phyloP scores from a whole-genome alignment of 306 rosid species.

The Begonia masoniana region DNA sequence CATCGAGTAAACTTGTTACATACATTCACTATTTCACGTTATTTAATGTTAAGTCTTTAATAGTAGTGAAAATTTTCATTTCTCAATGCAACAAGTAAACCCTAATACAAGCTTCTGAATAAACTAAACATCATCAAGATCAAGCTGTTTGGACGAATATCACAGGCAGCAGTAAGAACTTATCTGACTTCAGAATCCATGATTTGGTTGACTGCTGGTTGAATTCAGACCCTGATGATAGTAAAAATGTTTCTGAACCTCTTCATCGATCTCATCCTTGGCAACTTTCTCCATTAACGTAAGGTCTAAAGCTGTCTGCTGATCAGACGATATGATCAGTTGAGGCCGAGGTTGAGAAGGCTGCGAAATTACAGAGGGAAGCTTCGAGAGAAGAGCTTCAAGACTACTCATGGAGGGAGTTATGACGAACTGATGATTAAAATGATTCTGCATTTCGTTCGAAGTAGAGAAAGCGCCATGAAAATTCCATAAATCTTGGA shows the following conservation, averaged over 20 bases:
- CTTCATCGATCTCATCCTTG: conserved; percentile 42
- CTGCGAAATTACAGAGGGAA: conserved; percentile 28
- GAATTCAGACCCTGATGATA: conserved; percentile 29
- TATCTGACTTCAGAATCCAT: conserved; percentile 20
- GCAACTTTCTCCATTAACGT: conserved; percentile 45
- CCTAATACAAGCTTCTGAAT: no score
- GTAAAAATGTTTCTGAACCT: conserved; percentile 30
- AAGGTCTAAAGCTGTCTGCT: conserved; percentile 34
- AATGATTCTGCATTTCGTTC: conserved; percentile 30
- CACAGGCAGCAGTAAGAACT: no score
- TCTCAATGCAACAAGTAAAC: no score
- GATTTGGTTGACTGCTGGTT: conserved; percentile 18
- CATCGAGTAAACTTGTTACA: no score
- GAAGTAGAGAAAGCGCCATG: conserved; percentile 27
- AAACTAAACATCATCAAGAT: no score
- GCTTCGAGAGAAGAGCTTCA: conserved; percentile 44
- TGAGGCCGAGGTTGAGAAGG: conserved; percentile 8
- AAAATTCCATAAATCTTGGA: conserved; percentile 43
- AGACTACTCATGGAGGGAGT: conserved; percentile 45
- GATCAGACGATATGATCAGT: conserved; percentile 5
- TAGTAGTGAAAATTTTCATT: no score
- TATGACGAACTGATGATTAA: conserved; percentile 24
- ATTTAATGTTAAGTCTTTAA: no score
- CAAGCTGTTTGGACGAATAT: no score
- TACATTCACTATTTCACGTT: no score